Evolutionary conservation across 2,329 filamentous ascomycete species (phyloP).

Genomic region (Gaeumannomyces tritici): DNA sequence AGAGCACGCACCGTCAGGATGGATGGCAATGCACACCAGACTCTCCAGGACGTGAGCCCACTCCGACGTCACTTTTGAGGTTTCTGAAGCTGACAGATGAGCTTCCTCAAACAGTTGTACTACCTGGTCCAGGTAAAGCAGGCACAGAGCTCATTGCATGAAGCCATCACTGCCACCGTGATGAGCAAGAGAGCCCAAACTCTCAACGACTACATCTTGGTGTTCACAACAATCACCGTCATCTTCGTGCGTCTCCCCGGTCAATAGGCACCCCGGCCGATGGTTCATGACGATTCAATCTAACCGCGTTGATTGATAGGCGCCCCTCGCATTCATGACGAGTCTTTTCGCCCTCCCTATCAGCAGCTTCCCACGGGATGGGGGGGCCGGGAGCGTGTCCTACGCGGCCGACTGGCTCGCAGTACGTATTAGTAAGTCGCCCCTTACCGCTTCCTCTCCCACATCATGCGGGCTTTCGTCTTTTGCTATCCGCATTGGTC

Average conservation of each 20-base stretch:
- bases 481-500: too few relatives aligned
- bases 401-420: too few relatives aligned
- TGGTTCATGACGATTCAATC: not conserved
- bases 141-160: not conserved
- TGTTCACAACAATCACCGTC: not conserved
- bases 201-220: not conserved
- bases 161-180: not conserved
- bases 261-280: not conserved
- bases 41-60: not conserved
- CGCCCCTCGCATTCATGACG: not conserved
- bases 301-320: not conserved
- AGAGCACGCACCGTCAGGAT: not conserved
- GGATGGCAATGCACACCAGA: not conserved
- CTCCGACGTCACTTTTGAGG: too few relatives aligned
- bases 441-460: too few relatives aligned
- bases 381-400: too few relatives aligned
- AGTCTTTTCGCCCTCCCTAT: not conserved
- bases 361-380: too few relatives aligned
- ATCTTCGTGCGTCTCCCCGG: not conserved
- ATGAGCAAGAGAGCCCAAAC: not conserved
- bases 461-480: too few relatives aligned
- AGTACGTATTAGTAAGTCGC: too few relatives aligned
- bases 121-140: not conserved
- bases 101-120: not conserved
- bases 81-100: too few relatives aligned